These are phyloP conservation scores for Calonectria pseudoturangicola DNA, from an alignment of 2,329 filamentous ascomycete species.

Conservation along the genomic window DNA sequence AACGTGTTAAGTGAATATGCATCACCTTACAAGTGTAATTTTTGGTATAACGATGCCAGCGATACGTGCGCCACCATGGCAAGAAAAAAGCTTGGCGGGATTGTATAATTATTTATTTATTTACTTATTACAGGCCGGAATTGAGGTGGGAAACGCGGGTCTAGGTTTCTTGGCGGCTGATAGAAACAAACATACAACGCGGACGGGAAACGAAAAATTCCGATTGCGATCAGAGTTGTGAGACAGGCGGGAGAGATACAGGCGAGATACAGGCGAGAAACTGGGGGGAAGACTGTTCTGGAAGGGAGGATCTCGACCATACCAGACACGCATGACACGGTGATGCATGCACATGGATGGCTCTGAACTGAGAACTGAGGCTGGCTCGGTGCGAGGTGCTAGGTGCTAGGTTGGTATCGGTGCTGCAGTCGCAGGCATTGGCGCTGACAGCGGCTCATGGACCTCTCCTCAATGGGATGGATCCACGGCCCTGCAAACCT, in stretches of 20 bases:
- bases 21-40: background rate
- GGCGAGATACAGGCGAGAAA: constrained; percentile 16
- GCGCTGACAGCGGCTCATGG: constrained; percentile 38
- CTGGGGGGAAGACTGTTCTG: constrained; percentile 14
- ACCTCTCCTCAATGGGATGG: constrained; percentile 24
- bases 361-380: constrained; percentile 37
- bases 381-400: constrained; percentile 25
- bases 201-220: constrained; percentile 12
- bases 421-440: constrained; percentile 29
- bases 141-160: background rate
- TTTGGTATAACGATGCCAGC: constrained; percentile 14
- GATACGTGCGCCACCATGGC: constrained; percentile 17
- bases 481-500: constrained; percentile 34
- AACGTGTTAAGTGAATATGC: constrained; percentile 12
- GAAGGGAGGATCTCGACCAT: constrained; percentile 21
- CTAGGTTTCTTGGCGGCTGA: constrained; percentile 7
- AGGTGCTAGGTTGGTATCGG: constrained; percentile 22
- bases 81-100: background rate
- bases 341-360: constrained; percentile 30
- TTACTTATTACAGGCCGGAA: background rate
- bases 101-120: background rate
- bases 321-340: constrained; percentile 31
- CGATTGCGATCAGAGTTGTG: constrained; percentile 10
- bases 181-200: background rate
- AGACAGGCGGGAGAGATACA: background rate